A percentile compares a stretch with the other conserved stretches of the same genome.
Evolutionary conservation across 1,284 basidiomycete species (phyloP).

Genomic region (Phellopilus nigrolimitatus): DNA sequence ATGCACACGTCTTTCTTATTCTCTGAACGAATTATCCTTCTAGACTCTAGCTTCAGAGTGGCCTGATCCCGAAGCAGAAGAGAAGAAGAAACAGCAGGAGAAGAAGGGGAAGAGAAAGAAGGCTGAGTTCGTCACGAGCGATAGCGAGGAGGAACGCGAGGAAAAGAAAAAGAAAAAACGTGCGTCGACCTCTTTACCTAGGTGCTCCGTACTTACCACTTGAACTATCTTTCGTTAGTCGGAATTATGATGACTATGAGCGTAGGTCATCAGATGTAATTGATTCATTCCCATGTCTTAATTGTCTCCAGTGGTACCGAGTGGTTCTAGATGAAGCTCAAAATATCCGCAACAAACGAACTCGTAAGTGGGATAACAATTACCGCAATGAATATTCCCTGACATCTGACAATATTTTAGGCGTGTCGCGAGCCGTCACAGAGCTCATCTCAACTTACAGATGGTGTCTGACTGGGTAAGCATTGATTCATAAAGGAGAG

Average conservation of each 20-base stretch:
- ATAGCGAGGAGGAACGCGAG: constrained; percentile 33
- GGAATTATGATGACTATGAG: constrained; percentile 10
- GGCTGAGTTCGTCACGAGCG: constrained; percentile 38
- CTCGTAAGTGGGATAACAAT: constrained; percentile 32
- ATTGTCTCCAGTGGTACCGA: constrained; percentile 41
- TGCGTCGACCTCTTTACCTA: constrained; percentile 16
- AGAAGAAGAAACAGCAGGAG: constrained; percentile 37
- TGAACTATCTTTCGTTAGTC: background rate
- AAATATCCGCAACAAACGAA: constrained; percentile 46
- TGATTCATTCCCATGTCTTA: background rate
- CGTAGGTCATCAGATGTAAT: constrained; percentile 35
- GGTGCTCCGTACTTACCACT: background rate
- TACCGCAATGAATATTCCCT: background rate
- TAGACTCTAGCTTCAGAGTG: constrained; percentile 55
- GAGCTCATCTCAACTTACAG: constrained; percentile 39
- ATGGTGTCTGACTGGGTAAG: constrained; percentile 53
- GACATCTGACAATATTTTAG: constrained; percentile 25
- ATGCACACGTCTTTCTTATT: background rate
- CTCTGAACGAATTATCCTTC: background rate
- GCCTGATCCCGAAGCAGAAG: constrained; percentile 46
- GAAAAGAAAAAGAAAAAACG: constrained; percentile 33
- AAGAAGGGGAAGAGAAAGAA: constrained; percentile 33
- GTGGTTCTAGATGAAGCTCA: constrained; percentile 55
- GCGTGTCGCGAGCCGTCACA: constrained; percentile 44
- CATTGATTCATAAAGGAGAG: constrained; percentile 4